A percentile compares a stretch with the other conserved stretches of the same genome.
phyloP scores from a whole-genome alignment of 129 eudicot species.

The Flaveria sonorensis region DNA sequence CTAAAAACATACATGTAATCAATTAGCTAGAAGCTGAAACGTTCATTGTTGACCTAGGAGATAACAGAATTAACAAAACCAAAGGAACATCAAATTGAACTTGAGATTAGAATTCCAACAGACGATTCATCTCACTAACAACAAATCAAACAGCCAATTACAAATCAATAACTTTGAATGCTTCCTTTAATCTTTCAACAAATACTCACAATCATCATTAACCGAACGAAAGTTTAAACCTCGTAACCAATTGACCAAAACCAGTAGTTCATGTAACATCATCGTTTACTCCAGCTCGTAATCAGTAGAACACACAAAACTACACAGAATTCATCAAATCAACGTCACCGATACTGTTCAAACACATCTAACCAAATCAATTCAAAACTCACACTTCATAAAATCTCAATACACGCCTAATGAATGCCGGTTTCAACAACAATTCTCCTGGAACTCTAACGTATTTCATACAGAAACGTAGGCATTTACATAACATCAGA shows the following conservation, averaged over 20 bases:
- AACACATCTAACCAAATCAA: background rate
- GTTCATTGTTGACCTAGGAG: background rate
- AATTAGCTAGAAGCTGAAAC: background rate
- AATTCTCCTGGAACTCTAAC: constrained; percentile 18
- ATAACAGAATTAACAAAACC: background rate
- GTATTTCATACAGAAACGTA: background rate
- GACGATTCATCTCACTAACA: too few relatives aligned
- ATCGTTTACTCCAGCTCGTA: constrained; percentile 11
- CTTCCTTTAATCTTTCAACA: background rate
- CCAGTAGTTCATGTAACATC: background rate
- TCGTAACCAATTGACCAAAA: background rate
- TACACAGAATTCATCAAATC: background rate
- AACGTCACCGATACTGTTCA: background rate
- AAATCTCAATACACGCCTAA: constrained; percentile 15
- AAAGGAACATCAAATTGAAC: background rate
- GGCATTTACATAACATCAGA: background rate
- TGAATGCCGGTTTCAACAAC: background rate
- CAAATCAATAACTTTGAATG: background rate
- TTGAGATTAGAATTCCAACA: too few relatives aligned
- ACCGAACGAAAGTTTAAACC: background rate
- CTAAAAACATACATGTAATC: too few relatives aligned
- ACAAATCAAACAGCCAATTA: background rate
- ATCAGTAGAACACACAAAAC: constrained; percentile 15
- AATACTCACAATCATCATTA: background rate
- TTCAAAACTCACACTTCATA: constrained; percentile 16